Conservation (phyloP, 2,329 filamentous ascomycete genomes). For the Cephalotrichum gorgonifer region DNA sequence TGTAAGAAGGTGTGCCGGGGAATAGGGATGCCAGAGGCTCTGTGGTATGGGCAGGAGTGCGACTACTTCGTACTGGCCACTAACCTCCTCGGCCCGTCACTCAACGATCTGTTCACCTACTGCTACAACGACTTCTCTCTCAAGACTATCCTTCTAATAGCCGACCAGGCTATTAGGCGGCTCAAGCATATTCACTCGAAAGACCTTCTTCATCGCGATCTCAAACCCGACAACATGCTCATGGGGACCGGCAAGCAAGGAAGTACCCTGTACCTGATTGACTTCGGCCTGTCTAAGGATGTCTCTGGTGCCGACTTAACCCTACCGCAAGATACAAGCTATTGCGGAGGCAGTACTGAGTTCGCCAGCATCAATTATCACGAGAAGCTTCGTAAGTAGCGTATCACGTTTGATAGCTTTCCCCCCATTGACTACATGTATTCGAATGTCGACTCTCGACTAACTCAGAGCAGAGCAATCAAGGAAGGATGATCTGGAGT, state of each 20-base stretch:
- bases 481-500: constrained; percentile 9
- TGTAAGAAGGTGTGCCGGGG: too few relatives aligned
- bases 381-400: background rate
- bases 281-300: background rate
- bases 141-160: constrained; percentile 10
- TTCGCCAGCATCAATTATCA: background rate
- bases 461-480: background rate
- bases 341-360: background rate
- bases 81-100: constrained; percentile 42
- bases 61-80: constrained; percentile 13
- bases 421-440: background rate
- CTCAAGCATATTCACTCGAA: constrained; percentile 11
- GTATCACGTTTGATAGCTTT: too few relatives aligned
- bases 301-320: background rate
- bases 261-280: constrained; percentile 1
- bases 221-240: constrained; percentile 14
- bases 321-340: background rate
- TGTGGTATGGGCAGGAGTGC: constrained; percentile 11
- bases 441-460: background rate
- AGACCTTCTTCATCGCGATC: constrained; percentile 10
- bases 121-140: constrained; percentile 11
- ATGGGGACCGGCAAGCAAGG: constrained; percentile 11
- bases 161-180: constrained; percentile 9
- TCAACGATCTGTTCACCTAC: constrained; percentile 50
- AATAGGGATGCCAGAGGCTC: constrained; percentile 14